A percentile compares a stretch with the other conserved stretches of the same genome.
Evolutionary conservation across 2,329 filamentous ascomycete species (phyloP).

Genomic region (Cordyceps javanica): DNA sequence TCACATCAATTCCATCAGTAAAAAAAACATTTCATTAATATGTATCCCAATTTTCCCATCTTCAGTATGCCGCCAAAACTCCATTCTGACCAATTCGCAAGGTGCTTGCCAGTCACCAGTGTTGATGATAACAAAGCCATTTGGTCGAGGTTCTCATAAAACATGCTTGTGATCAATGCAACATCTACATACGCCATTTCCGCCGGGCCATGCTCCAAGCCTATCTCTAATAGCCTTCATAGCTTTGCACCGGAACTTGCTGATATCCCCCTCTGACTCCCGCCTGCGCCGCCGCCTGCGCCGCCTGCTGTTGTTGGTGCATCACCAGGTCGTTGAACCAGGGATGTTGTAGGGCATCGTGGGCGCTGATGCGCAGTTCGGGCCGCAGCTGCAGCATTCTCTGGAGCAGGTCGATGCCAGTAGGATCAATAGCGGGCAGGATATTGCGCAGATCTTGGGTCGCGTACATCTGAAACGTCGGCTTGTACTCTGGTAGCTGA

Average conservation of each 20-base stretch:
- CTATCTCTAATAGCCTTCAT: conserved; percentile 28
- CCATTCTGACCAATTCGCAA: conserved; percentile 2
- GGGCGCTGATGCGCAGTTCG: conserved; percentile 82
- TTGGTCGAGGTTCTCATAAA: neutral
- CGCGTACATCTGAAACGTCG: conserved; percentile 87
- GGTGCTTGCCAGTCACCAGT: neutral
- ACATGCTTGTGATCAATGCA: conserved; percentile 1
- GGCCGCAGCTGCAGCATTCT: conserved; percentile 90
- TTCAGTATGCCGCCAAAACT: conserved; percentile 8
- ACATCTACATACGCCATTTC: neutral
- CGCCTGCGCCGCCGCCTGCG: conserved; percentile 25
- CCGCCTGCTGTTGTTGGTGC: conserved; percentile 42
- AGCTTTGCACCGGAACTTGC: conserved; percentile 33
- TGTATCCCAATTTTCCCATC: conserved; percentile 1
- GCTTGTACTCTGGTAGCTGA: conserved; percentile 95
- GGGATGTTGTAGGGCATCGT: conserved; percentile 79
- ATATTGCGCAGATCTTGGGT: conserved; percentile 86
- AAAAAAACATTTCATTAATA: neutral
- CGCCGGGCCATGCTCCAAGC: neutral
- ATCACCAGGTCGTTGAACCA: conserved; percentile 79
- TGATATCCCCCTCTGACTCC: conserved; percentile 32
- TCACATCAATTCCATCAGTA: neutral
- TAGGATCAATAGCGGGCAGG: conserved; percentile 80
- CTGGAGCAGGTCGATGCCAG: conserved; percentile 80
- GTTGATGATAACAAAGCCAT: neutral